Base-by-base conservation (phyloP, 345 rosid species). In the Syzygium grande region DNA sequence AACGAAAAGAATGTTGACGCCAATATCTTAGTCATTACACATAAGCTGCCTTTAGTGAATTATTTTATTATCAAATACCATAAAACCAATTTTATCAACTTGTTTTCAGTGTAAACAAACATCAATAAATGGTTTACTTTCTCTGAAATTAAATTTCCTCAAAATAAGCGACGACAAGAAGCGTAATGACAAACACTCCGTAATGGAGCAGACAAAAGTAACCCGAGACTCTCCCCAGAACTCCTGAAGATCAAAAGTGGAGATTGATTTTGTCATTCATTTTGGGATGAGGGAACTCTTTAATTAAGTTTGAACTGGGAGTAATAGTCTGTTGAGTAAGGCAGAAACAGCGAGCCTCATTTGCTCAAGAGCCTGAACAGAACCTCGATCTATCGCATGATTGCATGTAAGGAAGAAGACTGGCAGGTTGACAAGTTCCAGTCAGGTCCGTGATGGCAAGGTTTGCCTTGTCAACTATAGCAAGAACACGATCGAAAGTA, bases 401-500 rank as follows among this genome's bases (percentile, higher is more conserved):
- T 56, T 90, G 68, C 86, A 43, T 87, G 88, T 73, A 87, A 38
- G 90, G 91, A 34, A 97, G 92, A 52, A 95, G 90, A 61, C 91
- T 5, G 98, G 97, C 34, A 93, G 93, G 88, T 96, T 15, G 92
- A 41, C 87, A 52, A 29, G 91, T 90, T 87, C 87, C 85, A 0
- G 98, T 96, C 63, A 94, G 17, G 88, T 97, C 98, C 52, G 77
- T 43, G 55, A 95, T 59, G 9, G 84, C 84, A 55, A 95, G 96
- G 59, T 90, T 88, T 85, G 96, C 94, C 87, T 92, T 86, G 51
- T 90, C 93, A 51, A 93, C 93, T 29, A 94, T 90, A 78, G 88
- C 87, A 53, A 95, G 93, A 90, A 4, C 94, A 54, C 58, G 89
- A 84, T 89, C 87, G 89, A 96, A 96, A 49, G 99, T 96, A 77